Percentiles rank a stretch among this genome's conserved stretches.
These are phyloP conservation scores for Globisporangium orthogonon DNA, from an alignment of 352 stramenopile species.

Conservation along the genomic window DNA sequence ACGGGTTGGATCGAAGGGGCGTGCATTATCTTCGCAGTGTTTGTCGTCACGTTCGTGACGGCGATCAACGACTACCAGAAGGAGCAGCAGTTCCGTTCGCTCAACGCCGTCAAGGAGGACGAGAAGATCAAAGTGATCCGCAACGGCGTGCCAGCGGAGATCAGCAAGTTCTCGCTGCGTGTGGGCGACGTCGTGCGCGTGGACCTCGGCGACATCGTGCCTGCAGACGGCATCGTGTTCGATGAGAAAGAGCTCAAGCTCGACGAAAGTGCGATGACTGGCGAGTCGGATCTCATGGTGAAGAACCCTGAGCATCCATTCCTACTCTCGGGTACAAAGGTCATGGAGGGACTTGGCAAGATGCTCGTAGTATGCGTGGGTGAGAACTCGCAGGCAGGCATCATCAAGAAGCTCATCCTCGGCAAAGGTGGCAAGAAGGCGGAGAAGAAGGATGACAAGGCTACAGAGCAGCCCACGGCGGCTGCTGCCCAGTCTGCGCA, in stretches of 20 bases:
- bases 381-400: conserved; percentile 89
- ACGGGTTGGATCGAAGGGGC: conserved; percentile 88
- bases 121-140: conserved; percentile 84
- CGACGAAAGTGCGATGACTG: conserved; percentile 90
- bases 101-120: conserved; percentile 83
- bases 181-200: conserved; percentile 88
- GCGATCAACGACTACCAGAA: conserved; percentile 92
- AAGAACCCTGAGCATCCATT: conserved; percentile 89
- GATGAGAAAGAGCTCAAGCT: conserved; percentile 86
- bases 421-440: conserved; percentile 58
- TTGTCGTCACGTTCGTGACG: conserved; percentile 88
- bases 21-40: conserved; percentile 89
- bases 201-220: conserved; percentile 84
- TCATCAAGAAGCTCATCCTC: conserved; percentile 88
- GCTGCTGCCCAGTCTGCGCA: conserved; percentile 7
- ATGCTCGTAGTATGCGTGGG: conserved; percentile 94
- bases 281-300: conserved; percentile 85
- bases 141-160: conserved; percentile 50
- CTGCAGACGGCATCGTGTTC: conserved; percentile 87
- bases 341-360: conserved; percentile 88
- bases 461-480: not conserved
- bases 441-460: conserved; percentile 31
- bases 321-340: conserved; percentile 91
- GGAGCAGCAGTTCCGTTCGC: conserved; percentile 82
- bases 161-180: conserved; percentile 72